Percentiles rank a stretch among this genome's conserved stretches.
These are phyloP conservation scores for Solanum rostratum DNA, from an alignment of 257 asterid species.

Conservation along the genomic window DNA sequence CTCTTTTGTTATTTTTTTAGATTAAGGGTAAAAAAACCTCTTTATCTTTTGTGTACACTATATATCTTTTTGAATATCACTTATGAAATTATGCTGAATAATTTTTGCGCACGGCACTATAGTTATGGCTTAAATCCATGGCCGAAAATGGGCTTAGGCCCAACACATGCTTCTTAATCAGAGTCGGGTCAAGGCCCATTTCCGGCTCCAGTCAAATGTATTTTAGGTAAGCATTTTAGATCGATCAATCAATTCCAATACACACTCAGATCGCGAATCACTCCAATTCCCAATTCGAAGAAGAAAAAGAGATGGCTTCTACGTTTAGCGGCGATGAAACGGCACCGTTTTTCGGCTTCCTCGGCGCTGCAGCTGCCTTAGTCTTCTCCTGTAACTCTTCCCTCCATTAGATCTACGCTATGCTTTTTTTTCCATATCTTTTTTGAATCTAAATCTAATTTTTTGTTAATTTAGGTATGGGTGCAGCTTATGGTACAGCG, in stretches of 20 bases:
- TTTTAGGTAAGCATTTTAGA: background rate
- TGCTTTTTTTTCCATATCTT: background rate
- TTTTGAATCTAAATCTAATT: too few relatives aligned
- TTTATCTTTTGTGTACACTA: background rate
- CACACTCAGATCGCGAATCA: constrained; percentile 1
- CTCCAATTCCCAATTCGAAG: background rate
- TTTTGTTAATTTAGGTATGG: constrained; percentile 39
- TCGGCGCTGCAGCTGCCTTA: constrained; percentile 70
- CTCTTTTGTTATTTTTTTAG: background rate
- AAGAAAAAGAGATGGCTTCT: constrained; percentile 30
- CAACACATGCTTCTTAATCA: background rate
- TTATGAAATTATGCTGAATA: too few relatives aligned
- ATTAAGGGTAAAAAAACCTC: rapidly evolving
- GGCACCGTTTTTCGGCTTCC: constrained; percentile 78
- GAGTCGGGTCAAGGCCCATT: background rate
- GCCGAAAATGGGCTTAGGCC: background rate
- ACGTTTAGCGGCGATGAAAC: constrained; percentile 68
- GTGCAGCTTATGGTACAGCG: constrained; percentile 68
- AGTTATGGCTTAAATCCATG: background rate
- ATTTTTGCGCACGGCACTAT: background rate
- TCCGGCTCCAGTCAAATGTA: background rate
- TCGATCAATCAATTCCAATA: background rate
- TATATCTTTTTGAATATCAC: too few relatives aligned
- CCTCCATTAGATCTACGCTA: constrained; percentile 21
- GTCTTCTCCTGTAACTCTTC: constrained; percentile 53